phyloP scores from a whole-genome alignment of 139 green algal species.

The Gonium pectorale region DNA sequence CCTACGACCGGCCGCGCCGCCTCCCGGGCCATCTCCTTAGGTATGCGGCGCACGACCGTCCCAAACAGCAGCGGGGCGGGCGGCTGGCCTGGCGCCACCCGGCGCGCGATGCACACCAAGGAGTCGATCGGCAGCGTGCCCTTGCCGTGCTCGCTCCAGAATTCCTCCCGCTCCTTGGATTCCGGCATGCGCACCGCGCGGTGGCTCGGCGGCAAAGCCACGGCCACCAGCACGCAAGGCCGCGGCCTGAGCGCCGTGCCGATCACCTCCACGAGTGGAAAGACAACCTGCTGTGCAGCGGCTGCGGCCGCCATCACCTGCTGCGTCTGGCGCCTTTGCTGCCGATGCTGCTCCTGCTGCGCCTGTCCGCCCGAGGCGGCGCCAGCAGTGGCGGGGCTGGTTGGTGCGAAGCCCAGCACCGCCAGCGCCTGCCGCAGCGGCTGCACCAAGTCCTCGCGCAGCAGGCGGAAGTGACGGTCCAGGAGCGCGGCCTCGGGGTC shows the following conservation, averaged over 20 bases:
- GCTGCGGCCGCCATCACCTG: not conserved
- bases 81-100: not conserved
- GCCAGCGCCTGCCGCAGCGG: constrained; percentile 47
- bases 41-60: constrained; percentile 46
- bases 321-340: not conserved
- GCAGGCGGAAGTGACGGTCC: constrained; percentile 66
- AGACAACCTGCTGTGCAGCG: constrained; percentile 27
- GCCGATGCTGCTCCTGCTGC: constrained; percentile 12
- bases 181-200: constrained; percentile 6
- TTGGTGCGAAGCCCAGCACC: constrained; percentile 17
- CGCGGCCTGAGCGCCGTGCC: constrained; percentile 47
- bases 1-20: constrained; percentile 50
- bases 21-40: constrained; percentile 45
- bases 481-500: constrained; percentile 53
- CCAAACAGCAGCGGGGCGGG: constrained; percentile 49
- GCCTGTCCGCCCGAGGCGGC: not conserved
- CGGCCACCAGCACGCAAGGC: constrained; percentile 47
- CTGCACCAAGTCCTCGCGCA: constrained; percentile 62
- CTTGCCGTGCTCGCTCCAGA: constrained; percentile 52
- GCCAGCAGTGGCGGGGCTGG: too few relatives aligned
- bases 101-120: constrained; percentile 52
- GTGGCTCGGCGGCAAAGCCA: constrained; percentile 46
- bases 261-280: constrained; percentile 19
- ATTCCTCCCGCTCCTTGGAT: constrained; percentile 45
- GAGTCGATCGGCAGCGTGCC: constrained; percentile 51